These are phyloP conservation scores for Pogostemon cablin DNA, from an alignment of 257 asterid genomes.

Conservation along the genomic window DNA sequence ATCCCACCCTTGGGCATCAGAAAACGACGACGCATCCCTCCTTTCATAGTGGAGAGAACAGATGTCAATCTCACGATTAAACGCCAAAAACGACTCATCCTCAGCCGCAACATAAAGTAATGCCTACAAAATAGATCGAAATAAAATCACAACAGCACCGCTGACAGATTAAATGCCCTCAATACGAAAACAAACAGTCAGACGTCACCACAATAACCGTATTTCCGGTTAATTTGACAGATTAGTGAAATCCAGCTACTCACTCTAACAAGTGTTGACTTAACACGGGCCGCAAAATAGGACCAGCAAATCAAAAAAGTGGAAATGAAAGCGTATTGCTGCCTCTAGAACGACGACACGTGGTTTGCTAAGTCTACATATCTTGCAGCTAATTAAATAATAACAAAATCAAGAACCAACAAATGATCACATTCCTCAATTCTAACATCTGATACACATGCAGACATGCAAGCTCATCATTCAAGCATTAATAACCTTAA, in stretches of 20 bases:
- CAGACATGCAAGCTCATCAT: neutral
- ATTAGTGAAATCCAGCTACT: constrained; percentile 2
- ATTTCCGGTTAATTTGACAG: neutral
- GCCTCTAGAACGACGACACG: neutral
- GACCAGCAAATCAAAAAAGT: neutral
- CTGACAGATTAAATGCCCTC: constrained; percentile 15
- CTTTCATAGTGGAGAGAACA: constrained; percentile 61
- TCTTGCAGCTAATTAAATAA: constrained; percentile 2
- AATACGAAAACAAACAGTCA: constrained; percentile 19
- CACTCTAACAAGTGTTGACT: constrained; percentile 20
- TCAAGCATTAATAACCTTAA: constrained; percentile 19
- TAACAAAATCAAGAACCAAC: neutral
- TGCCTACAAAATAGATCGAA: constrained; percentile 45
- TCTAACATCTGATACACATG: constrained; percentile 8
- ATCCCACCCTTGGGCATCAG: constrained; percentile 51
- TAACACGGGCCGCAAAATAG: neutral
- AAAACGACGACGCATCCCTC: constrained; percentile 38
- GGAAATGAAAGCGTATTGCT: neutral
- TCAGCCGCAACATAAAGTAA: constrained; percentile 85
- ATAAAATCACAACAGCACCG: neutral
- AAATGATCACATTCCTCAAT: neutral
- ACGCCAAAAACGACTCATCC: constrained; percentile 77
- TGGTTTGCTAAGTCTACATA: constrained; percentile 3
- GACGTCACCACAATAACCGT: neutral
- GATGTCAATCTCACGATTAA: constrained; percentile 70